Conservation (phyloP, 208 protist species). For the Trichomonas gallinae region DNA sequence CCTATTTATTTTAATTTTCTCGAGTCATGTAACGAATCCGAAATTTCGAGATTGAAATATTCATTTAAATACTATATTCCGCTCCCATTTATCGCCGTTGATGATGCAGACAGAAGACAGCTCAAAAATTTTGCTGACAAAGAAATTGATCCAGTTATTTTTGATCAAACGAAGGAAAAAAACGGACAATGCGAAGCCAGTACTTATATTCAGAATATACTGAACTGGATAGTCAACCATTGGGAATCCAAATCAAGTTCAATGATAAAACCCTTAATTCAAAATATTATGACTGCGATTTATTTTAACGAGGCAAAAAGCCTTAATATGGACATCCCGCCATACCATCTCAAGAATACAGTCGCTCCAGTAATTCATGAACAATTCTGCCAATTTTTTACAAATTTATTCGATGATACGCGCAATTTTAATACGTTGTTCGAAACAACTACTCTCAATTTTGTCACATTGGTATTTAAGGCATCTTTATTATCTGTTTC, state of each 20-base stretch:
- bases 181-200: neutral
- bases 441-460: neutral
- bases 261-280: neutral
- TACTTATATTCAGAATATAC: neutral
- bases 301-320: neutral
- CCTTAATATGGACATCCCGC: neutral
- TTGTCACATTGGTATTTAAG: neutral
- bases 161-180: neutral
- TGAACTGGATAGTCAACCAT: neutral
- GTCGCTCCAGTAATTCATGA: neutral
- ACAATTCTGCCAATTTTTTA: neutral
- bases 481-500: neutral
- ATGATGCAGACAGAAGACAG: neutral
- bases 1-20: neutral
- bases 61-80: neutral
- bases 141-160: neutral
- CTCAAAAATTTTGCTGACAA: neutral
- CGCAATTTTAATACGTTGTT: neutral
- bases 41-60: neutral
- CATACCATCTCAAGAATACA: neutral
- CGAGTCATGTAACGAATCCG: neutral
- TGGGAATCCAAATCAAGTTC: neutral
- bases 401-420: neutral
- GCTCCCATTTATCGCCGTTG: neutral
- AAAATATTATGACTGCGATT: neutral